Conservation (phyloP, 352 stramenopile species). For the Globisporangium paddicum region DNA sequence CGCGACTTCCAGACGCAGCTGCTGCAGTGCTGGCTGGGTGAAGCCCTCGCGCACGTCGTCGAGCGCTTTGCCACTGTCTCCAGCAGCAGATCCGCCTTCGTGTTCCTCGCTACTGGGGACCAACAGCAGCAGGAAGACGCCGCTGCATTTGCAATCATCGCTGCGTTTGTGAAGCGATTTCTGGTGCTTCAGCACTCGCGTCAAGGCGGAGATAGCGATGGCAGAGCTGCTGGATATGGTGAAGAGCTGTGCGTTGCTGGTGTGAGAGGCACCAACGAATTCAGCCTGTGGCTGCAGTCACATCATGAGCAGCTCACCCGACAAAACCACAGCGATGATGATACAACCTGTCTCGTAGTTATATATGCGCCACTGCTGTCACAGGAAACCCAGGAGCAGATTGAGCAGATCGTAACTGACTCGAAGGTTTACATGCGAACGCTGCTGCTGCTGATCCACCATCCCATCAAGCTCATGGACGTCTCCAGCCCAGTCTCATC, state of each 20-base stretch:
- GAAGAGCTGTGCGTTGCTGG: neutral
- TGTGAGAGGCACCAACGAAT: neutral
- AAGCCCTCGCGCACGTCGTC: slow-evolving; percentile 28
- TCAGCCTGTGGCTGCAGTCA: slow-evolving; percentile 5
- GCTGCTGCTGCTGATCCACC: slow-evolving; percentile 10
- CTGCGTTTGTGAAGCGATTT: slow-evolving; percentile 6
- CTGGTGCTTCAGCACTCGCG: neutral
- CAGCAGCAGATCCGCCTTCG: slow-evolving; percentile 3
- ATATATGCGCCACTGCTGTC: slow-evolving; percentile 7
- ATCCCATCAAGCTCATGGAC: slow-evolving; percentile 8
- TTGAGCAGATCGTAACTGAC: neutral
- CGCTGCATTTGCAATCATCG: slow-evolving; percentile 1
- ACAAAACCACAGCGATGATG: neutral
- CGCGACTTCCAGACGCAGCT: slow-evolving; percentile 20
- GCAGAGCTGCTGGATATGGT: neutral
- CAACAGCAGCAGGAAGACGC: neutral
- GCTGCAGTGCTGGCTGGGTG: slow-evolving; percentile 35
- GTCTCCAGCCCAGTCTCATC: neutral
- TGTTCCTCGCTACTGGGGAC: slow-evolving; percentile 6
- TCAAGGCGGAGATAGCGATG: neutral
- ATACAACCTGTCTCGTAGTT: slow-evolving; percentile 5
- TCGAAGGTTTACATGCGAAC: neutral
- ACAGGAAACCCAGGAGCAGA: neutral
- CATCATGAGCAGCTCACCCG: neutral
- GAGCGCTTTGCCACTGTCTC: slow-evolving; percentile 14